Base-by-base conservation (phyloP, 495 filamentous ascomycete species). In the Podospora fimiseda region DNA sequence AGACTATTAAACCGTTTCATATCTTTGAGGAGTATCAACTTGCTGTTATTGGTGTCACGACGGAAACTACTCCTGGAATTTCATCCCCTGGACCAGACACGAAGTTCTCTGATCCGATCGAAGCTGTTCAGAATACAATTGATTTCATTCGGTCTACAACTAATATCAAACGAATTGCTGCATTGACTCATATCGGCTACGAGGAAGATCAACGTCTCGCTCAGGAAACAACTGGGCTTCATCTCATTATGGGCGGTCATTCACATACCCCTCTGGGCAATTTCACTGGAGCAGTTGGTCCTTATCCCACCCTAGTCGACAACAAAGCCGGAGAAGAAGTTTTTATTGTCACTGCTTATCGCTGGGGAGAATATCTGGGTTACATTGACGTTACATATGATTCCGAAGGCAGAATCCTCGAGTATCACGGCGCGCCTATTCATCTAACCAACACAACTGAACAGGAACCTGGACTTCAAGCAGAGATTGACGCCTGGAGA, bases 161-260 rank as follows among this genome's bases (percentile, higher is more conserved):
- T 24, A 74, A 73, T 51, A 74, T 83, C 62, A 78, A 69, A 18
- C 71, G 78, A 38, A 76, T 82, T 45, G 75, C 71, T 0, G 76
- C 79, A 18, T 67, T 83, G 39, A 84, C 79, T 1, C 79, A 82
- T 64, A 81, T 82, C 53, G 80, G 78, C 18, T 82, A 80, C 60
- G 73, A 77, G 8, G 69, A 77, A 39, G 79, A 83, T 59, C 70
- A 78, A 53, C 66, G 72, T 20, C 68, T 83, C 16, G 79, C 80
- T 11, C 59, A 64, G 38, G 60, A 71, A 37, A 79, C 75, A 0
- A 69, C 67, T 16, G 78, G 78, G 1, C 67, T 83, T 21, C 65
- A 79, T 18, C 69, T 82, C 16, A 82, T 83, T 65, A 75, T 80
- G 63, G 75, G 79, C 11, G 79, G 78, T 37, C 80, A 84, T 66